Conservation (phyloP, 2,329 filamentous ascomycete genomes). For the Monosporascus sp. region DNA sequence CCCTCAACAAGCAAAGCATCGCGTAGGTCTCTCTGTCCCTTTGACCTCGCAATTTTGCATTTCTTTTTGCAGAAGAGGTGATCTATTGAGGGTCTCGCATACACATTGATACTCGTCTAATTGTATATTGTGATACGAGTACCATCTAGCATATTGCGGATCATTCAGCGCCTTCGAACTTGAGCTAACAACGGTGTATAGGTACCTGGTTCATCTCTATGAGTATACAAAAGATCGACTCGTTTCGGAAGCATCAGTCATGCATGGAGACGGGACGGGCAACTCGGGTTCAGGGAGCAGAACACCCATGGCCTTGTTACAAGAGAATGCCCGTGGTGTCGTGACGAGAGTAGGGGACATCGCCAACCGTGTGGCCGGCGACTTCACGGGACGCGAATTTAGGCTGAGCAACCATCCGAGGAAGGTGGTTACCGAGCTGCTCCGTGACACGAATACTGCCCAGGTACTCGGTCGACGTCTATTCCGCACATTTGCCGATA, state of each 20-base stretch:
- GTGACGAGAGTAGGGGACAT: slow-evolving; percentile 79
- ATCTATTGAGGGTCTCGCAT: no score
- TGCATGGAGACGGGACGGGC: slow-evolving; percentile 32
- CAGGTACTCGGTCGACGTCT: slow-evolving; percentile 83
- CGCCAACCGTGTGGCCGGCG: slow-evolving; percentile 71
- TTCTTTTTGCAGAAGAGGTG: no score
- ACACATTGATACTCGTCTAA: no score
- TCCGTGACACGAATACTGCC: slow-evolving; percentile 66
- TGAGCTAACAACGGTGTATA: slow-evolving; percentile 2
- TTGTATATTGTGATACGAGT: no score
- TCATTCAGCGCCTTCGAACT: not conserved
- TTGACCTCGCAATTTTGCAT: slow-evolving; percentile 19
- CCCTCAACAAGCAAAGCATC: slow-evolving; percentile 88
- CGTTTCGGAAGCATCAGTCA: slow-evolving; percentile 45
- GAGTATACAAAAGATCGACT: slow-evolving; percentile 73
- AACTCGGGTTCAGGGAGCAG: slow-evolving; percentile 51
- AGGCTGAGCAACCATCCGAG: slow-evolving; percentile 67
- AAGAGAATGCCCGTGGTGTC: slow-evolving; percentile 68
- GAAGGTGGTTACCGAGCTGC: slow-evolving; percentile 75
- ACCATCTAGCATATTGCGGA: not conserved
- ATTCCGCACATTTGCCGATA: slow-evolving; percentile 77
- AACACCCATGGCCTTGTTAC: slow-evolving; percentile 69
- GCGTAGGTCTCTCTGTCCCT: slow-evolving; percentile 41
- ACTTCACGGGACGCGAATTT: slow-evolving; percentile 76
- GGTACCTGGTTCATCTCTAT: slow-evolving; percentile 46